Evolutionary conservation across 345 rosid genomes (phyloP), one percentile per base, ranked within the genome.

Genomic region (Salix dunnii): DNA sequence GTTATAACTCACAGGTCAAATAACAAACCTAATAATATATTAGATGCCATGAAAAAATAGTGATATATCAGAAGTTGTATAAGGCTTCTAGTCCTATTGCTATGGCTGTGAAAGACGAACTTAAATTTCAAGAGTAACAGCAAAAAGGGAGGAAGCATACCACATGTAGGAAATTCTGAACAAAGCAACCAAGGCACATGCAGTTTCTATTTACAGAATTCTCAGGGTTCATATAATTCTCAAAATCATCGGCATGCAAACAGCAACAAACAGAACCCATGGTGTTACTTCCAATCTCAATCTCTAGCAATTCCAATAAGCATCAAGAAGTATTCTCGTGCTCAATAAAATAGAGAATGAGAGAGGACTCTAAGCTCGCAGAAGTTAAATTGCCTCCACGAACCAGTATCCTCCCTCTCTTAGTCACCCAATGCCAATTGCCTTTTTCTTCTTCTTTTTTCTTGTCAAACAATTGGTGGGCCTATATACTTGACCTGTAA

Each of bases 211-310:
- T 92, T 3, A 83, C 85, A 81, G 89, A 79, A 89, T 86, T 90
- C 51, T 83, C 89, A 77, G 96, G 91, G 84, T 90, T 88, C 86
- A 89, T 77, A 84, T 94, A 92, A 71, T 91, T 94, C 84, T 92
- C 94, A 67, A 88, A 80, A 78, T 91, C 96, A 66, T 86, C 88
- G 28, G 73, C 84, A 35, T 72, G 93, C 78, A 93, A 80, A 85
- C 99, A 96, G 88, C 94, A 91, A 71, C 97, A 88, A 80, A 90
- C 92, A 75, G 96, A 73, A 73, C 99, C 99, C 98, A 96, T 96
- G n/a, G 83, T 70, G 79, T 79, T 74, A 73, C 71, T 77, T 85
- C 77, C 76, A 78, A 82, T 73, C 74, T 74, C 79, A 71, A 81
- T 76, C 78, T 69, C 80, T 30, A 31, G 25, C 30, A 30, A 61